These are phyloP conservation scores for Colletotrichum simmondsii DNA, from an alignment of 2,329 filamentous ascomycete species.

Conservation along the genomic window DNA sequence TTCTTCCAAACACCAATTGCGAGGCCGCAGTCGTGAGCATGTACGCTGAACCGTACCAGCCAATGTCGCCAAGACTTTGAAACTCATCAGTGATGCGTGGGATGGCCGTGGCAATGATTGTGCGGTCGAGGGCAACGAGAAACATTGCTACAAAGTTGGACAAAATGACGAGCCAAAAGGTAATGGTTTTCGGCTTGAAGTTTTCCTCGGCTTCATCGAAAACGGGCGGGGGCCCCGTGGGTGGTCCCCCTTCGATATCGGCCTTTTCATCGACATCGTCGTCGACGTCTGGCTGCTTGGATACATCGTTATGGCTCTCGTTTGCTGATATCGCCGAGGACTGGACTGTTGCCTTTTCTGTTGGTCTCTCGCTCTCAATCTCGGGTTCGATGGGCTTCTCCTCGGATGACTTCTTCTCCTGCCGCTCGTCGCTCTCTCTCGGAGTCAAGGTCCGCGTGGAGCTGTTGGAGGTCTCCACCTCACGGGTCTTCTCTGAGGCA, in stretches of 20 bases:
- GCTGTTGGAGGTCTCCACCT: constrained; percentile 11
- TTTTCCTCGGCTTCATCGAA: constrained; percentile 45
- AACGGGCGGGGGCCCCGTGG: background rate
- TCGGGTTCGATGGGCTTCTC: background rate
- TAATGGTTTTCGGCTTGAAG: constrained; percentile 62
- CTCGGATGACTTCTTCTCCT: constrained; percentile 11
- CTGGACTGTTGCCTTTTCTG: constrained; percentile 2
- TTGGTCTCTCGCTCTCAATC: background rate
- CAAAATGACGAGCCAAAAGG: constrained; percentile 66
- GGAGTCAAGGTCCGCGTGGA: constrained; percentile 29
- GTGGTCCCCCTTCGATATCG: constrained; percentile 13
- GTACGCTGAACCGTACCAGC: constrained; percentile 73
- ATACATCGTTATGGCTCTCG: constrained; percentile 11
- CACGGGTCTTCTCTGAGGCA: background rate
- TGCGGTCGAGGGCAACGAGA: constrained; percentile 66
- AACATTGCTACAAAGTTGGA: constrained; percentile 67
- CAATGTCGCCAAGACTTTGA: constrained; percentile 67
- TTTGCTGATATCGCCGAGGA: constrained; percentile 12
- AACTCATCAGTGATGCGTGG: constrained; percentile 68
- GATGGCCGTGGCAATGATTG: constrained; percentile 66
- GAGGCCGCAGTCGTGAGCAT: constrained; percentile 69
- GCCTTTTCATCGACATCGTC: constrained; percentile 27
- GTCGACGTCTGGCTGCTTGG: constrained; percentile 21
- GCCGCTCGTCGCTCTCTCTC: constrained; percentile 23
- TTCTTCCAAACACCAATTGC: constrained; percentile 59